These are phyloP conservation scores for Trichocladium uniseriatum DNA, from an alignment of 495 filamentous ascomycete species.

Conservation along the genomic window DNA sequence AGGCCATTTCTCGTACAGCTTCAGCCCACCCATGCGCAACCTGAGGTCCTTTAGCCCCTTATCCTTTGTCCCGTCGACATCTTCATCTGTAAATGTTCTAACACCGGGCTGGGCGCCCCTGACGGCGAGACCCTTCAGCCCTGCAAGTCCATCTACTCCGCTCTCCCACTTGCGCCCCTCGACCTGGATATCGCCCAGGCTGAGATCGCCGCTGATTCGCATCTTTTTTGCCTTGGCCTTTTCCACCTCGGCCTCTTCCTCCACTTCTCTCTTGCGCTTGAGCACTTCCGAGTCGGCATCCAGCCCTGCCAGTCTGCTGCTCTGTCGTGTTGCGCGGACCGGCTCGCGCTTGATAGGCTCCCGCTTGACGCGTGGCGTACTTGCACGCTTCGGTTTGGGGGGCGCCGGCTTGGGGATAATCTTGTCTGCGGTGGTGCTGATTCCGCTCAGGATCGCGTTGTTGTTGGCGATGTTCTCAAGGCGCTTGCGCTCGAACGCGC, in stretches of 20 bases:
- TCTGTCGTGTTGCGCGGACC: slow-evolving; percentile 37
- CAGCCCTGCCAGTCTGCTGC: slow-evolving; percentile 42
- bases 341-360: slow-evolving; percentile 26
- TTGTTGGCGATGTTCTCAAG: slow-evolving; percentile 49
- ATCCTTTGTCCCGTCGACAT: slow-evolving; percentile 74
- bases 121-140: slow-evolving; percentile 32
- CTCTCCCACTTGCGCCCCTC: slow-evolving; percentile 56
- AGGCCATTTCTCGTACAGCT: slow-evolving; percentile 72
- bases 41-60: slow-evolving; percentile 66
- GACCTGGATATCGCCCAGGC: slow-evolving; percentile 68
- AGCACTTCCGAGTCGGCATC: slow-evolving; percentile 56
- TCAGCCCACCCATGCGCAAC: slow-evolving; percentile 68
- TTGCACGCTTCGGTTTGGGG: slow-evolving; percentile 18
- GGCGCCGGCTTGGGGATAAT: slow-evolving; percentile 25
- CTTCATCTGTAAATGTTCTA: slow-evolving; percentile 67
- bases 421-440: slow-evolving; percentile 25
- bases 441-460: slow-evolving; percentile 41
- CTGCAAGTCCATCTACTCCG: slow-evolving; percentile 32
- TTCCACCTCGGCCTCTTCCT: slow-evolving; percentile 51
- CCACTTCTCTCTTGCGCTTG: slow-evolving; percentile 73
- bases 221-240: slow-evolving; percentile 59
- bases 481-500: slow-evolving; percentile 45
- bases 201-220: slow-evolving; percentile 61
- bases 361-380: slow-evolving; percentile 19
- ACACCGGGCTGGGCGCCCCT: slow-evolving; percentile 70